A percentile compares a stretch with the other conserved stretches of the same genome.
These are phyloP conservation scores for Wickerhamiella sorbophila DNA, from an alignment of 805 yeast species.

Conservation along the genomic window DNA sequence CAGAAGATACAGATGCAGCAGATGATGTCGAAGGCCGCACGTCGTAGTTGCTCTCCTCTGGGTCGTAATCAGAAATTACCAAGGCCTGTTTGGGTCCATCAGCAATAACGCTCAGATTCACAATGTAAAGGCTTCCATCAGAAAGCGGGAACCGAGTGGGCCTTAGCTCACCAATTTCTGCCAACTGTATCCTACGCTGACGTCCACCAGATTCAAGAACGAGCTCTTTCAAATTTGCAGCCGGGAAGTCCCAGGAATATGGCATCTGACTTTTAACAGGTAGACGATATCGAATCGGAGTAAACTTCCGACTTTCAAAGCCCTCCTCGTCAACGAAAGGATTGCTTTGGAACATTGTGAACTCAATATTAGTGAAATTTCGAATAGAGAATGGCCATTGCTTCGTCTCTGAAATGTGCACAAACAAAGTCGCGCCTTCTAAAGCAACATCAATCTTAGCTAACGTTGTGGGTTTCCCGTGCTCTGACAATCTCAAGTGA, in stretches of 20 bases:
- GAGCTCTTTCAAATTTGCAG: slow-evolving; percentile 71
- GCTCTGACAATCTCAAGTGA: slow-evolving; percentile 53
- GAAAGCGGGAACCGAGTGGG: slow-evolving; percentile 65
- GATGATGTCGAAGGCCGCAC: slow-evolving; percentile 1
- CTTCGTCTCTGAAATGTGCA: slow-evolving; percentile 57
- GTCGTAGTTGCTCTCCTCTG: slow-evolving; percentile 62
- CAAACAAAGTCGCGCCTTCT: slow-evolving; percentile 72
- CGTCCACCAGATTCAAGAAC: slow-evolving; percentile 52
- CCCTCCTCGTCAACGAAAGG: slow-evolving; percentile 56
- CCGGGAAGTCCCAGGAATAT: slow-evolving; percentile 95
- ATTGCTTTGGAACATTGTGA: slow-evolving; percentile 73
- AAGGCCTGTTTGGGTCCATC: slow-evolving; percentile 92
- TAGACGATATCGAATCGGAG: slow-evolving; percentile 64
- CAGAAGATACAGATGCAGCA: background rate
- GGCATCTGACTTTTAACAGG: slow-evolving; percentile 95
- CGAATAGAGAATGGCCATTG: slow-evolving; percentile 91
- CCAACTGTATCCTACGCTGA: slow-evolving; percentile 67
- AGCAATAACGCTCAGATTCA: slow-evolving; percentile 83
- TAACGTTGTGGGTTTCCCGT: slow-evolving; percentile 42
- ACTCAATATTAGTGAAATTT: slow-evolving; percentile 79
- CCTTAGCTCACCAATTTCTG: slow-evolving; percentile 81
- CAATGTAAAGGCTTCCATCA: slow-evolving; percentile 28
- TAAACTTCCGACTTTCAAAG: slow-evolving; percentile 45
- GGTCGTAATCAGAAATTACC: slow-evolving; percentile 70
- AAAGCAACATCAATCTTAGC: slow-evolving; percentile 57